Evolutionary conservation across 352 stramenopile species (phyloP).

Genomic region (Globisporangium spiculum): DNA sequence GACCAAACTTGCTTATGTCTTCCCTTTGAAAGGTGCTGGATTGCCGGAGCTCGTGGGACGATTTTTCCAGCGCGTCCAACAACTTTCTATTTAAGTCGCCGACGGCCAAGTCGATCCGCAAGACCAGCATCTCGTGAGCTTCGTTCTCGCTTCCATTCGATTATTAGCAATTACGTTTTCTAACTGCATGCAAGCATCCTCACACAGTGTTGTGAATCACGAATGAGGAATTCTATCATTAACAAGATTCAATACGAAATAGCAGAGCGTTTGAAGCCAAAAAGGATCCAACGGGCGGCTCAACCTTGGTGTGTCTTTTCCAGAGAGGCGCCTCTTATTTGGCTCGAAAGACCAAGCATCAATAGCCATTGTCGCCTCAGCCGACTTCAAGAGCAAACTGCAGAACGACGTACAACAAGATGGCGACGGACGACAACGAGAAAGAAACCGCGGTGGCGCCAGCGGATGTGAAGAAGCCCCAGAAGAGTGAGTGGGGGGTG

Average conservation of each 20-base stretch:
- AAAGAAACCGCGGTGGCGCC: constrained; percentile 2
- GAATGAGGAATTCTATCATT: not conserved
- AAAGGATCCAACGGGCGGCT: not conserved
- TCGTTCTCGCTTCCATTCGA: not conserved
- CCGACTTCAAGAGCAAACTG: not conserved
- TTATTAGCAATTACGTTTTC: not conserved
- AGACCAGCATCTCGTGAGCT: constrained; percentile 33
- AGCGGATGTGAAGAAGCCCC: constrained; percentile 13
- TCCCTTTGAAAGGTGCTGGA: constrained; percentile 27
- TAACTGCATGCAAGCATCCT: not conserved
- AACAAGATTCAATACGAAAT: constrained; percentile 4
- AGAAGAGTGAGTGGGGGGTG: constrained; percentile 16
- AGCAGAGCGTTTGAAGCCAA: not conserved
- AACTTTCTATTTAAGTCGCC: constrained; percentile 27
- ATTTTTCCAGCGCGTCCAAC: constrained; percentile 9
- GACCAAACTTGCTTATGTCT: not conserved
- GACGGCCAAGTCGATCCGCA: constrained; percentile 21
- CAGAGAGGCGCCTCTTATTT: not conserved
- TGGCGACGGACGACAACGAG: constrained; percentile 15
- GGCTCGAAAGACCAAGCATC: not conserved
- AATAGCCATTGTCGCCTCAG: not conserved
- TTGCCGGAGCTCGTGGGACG: constrained; percentile 19
- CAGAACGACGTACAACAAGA: not conserved
- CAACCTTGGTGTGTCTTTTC: not conserved
- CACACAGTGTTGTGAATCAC: too few relatives aligned